phyloP scores from a whole-genome alignment of 2,329 filamentous ascomycete species.

The Claviceps sp. region DNA sequence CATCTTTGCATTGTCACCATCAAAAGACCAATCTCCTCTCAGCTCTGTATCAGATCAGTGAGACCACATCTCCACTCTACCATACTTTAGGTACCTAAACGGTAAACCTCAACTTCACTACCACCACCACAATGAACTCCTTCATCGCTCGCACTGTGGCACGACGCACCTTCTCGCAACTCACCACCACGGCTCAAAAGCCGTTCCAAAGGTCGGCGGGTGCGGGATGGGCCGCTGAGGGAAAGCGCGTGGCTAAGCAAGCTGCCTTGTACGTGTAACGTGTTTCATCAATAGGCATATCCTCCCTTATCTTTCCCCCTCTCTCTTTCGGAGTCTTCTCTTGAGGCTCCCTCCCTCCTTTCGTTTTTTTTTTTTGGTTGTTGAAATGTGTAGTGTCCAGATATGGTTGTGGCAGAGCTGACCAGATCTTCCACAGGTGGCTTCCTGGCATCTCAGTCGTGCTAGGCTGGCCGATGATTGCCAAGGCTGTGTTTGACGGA shows the following conservation, averaged over 20 bases:
- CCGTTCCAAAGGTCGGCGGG: constrained; percentile 15
- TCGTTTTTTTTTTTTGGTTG: no score
- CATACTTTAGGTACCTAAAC: neutral
- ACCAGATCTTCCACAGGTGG: constrained; percentile 14
- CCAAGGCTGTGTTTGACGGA: constrained; percentile 18
- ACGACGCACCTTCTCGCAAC: constrained; percentile 22
- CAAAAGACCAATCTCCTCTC: neutral
- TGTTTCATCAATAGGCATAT: neutral
- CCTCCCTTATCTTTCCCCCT: neutral
- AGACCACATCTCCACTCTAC: neutral
- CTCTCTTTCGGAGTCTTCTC: neutral
- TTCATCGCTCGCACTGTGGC: constrained; percentile 16
- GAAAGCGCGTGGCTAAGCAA: constrained; percentile 19
- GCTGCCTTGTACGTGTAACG: constrained; percentile 22
- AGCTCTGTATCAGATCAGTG: neutral
- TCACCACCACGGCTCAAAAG: constrained; percentile 18
- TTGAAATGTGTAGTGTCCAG: no score
- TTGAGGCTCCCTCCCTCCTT: no score
- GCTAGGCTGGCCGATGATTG: constrained; percentile 22
- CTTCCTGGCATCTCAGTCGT: constrained; percentile 19
- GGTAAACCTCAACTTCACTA: neutral
- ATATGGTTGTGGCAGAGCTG: neutral
- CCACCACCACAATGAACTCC: constrained; percentile 14
- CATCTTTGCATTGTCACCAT: neutral
- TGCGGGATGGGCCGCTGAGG: constrained; percentile 19